Evolutionary conservation across 371 early-diverging fungal species (phyloP).

Genomic region (Apophysomyces trapeziformis): DNA sequence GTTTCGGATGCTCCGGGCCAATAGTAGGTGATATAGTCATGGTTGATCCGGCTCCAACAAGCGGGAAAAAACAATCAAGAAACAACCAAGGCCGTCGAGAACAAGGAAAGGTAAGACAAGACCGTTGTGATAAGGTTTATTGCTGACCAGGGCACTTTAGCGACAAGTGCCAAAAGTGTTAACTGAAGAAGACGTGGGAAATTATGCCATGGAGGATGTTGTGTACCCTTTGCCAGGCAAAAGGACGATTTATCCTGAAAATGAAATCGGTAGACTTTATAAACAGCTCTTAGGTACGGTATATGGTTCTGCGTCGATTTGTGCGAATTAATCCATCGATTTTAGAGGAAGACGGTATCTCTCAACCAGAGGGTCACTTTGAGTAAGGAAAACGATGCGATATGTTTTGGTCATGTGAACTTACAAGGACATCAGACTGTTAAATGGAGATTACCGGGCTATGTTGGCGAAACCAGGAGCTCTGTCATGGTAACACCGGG

Average conservation of each 20-base stretch:
- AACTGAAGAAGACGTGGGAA: constrained; percentile 67
- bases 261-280: constrained; percentile 73
- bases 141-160: constrained; percentile 17
- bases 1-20: constrained; percentile 71
- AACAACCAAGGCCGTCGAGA: constrained; percentile 35
- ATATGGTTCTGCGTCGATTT: neutral
- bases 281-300: constrained; percentile 64
- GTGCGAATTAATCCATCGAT: neutral
- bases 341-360: constrained; percentile 21
- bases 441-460: constrained; percentile 83
- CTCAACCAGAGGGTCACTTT: constrained; percentile 13
- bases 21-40: constrained; percentile 89
- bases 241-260: constrained; percentile 77
- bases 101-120: constrained; percentile 24
- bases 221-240: constrained; percentile 92
- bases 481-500: constrained; percentile 40
- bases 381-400: neutral
- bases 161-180: constrained; percentile 53
- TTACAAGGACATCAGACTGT: constrained; percentile 44
- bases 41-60: constrained; percentile 23
- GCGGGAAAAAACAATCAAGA: constrained; percentile 11
- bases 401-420: neutral
- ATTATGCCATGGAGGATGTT: constrained; percentile 84
- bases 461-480: constrained; percentile 58
- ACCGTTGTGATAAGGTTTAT: constrained; percentile 4